A percentile compares a stretch with the other conserved stretches of the same genome.
Conservation (phyloP, 176 grass and related monocot species). For the Hsuehochloa calcarea region DNA sequence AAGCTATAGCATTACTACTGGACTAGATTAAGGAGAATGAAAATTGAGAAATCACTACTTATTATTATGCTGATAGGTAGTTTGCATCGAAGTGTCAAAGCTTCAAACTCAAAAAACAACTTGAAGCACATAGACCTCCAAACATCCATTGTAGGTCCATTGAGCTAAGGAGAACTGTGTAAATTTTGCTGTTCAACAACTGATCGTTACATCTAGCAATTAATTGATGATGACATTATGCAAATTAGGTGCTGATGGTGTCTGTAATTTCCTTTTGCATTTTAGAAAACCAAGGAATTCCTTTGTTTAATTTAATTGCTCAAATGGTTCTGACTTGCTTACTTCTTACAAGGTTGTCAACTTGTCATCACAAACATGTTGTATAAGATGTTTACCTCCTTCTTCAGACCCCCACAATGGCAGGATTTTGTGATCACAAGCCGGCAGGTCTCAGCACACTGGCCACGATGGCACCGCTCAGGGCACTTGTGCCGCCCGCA, state of each 20-base stretch:
- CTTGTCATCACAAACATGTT: not conserved
- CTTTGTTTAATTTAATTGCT: not conserved
- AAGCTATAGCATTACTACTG: not conserved
- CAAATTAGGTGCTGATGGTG: not conserved
- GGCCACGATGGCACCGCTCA: constrained; percentile 81
- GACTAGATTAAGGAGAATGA: not conserved
- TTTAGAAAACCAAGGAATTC: not conserved
- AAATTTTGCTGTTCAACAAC: not conserved
- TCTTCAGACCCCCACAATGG: constrained; percentile 69
- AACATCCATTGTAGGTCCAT: not conserved
- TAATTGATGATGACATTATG: not conserved
- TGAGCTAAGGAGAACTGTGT: not conserved
- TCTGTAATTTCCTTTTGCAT: not conserved
- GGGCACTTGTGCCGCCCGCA: constrained; percentile 76
- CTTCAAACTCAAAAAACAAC: not conserved
- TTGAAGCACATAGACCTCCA: constrained; percentile 9
- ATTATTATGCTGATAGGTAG: constrained; percentile 8
- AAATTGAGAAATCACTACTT: not conserved
- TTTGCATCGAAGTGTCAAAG: constrained; percentile 5
- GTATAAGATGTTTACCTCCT: constrained; percentile 55
- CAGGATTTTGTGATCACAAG: constrained; percentile 69
- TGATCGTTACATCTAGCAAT: not conserved
- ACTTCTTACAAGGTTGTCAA: not conserved
- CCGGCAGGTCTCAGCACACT: constrained; percentile 68
- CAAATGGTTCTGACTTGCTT: not conserved